Percentiles rank a stretch among this genome's conserved stretches.
Evolutionary conservation across 164 flowering plant species (phyloP).

Genomic region (Buxus sempervirens): DNA sequence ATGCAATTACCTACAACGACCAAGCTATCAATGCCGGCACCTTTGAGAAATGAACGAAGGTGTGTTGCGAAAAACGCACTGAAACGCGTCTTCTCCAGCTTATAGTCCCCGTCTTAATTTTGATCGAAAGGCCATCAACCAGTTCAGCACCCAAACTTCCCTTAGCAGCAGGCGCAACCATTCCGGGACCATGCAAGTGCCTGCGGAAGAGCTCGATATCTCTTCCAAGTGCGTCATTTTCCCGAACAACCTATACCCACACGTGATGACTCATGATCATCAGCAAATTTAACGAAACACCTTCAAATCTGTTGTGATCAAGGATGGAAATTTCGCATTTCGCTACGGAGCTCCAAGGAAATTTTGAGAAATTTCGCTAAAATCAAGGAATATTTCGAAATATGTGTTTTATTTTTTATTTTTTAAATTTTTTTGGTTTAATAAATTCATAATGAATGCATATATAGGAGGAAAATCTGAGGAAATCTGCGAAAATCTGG

Average conservation of each 20-base stretch:
- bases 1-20: slow-evolving; percentile 59
- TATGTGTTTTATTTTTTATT: too few relatives aligned
- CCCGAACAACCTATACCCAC: slow-evolving; percentile 99
- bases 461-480: too few relatives aligned
- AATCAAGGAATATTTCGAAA: too few relatives aligned
- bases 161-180: slow-evolving; percentile 57
- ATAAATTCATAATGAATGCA: too few relatives aligned
- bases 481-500: too few relatives aligned
- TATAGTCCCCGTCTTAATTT: slow-evolving; percentile 82
- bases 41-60: slow-evolving; percentile 72
- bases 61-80: slow-evolving; percentile 93
- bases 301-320: too few relatives aligned
- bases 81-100: slow-evolving; percentile 84
- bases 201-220: slow-evolving; percentile 83
- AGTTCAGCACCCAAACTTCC: slow-evolving; percentile 77
- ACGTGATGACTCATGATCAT: too few relatives aligned
- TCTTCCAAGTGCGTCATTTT: slow-evolving; percentile 86
- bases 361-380: background rate
- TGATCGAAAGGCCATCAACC: slow-evolving; percentile 70
- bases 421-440: too few relatives aligned
- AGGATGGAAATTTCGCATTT: too few relatives aligned
- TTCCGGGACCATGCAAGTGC: slow-evolving; percentile 52
- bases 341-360: too few relatives aligned
- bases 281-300: background rate
- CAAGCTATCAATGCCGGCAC: slow-evolving; percentile 43